Evolutionary conservation across 2,329 filamentous ascomycete genomes (phyloP).

Genomic region (Arthrobotrys conoides): DNA sequence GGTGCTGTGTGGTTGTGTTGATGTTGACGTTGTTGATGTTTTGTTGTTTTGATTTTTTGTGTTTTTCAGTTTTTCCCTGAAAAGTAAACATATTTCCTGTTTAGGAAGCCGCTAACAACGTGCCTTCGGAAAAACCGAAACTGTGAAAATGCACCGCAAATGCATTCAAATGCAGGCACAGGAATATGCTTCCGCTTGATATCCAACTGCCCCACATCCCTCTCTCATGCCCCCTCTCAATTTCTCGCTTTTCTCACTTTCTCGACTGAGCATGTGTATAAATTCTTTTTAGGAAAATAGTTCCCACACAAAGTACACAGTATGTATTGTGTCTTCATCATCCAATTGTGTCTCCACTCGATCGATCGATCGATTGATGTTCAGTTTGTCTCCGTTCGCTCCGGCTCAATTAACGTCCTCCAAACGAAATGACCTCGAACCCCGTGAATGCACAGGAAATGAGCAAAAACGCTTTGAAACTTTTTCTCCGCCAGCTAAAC

Average conservation of each 20-base stretch:
- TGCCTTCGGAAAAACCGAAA: conserved; percentile 27
- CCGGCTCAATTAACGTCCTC: not conserved
- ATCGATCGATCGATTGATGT: conserved; percentile 15
- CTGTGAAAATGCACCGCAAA: conserved; percentile 7
- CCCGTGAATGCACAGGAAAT: conserved; percentile 30
- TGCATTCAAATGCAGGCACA: conserved; percentile 10
- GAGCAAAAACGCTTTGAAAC: conserved; percentile 4
- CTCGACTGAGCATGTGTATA: not conserved
- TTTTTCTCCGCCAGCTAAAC: conserved; percentile 3
- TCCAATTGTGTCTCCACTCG: not conserved
- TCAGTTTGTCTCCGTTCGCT: conserved; percentile 10
- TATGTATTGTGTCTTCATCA: not conserved
- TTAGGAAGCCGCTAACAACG: conserved; percentile 25
- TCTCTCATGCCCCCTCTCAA: conserved; percentile 1
- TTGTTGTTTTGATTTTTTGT: conserved; percentile 23
- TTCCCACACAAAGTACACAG: not conserved
- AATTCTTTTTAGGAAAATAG: conserved; percentile 3
- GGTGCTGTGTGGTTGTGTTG: not conserved
- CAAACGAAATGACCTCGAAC: conserved; percentile 2
- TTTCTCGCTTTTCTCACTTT: not conserved
- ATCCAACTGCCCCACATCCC: conserved; percentile 19
- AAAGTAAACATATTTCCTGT: conserved; percentile 50
- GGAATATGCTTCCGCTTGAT: conserved; percentile 8
- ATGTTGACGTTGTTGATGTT: conserved; percentile 51
- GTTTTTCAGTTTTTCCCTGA: not conserved